These are phyloP conservation scores for Hypoxylon cercidicola DNA, from an alignment of 495 filamentous ascomycete genomes.

Conservation along the genomic window DNA sequence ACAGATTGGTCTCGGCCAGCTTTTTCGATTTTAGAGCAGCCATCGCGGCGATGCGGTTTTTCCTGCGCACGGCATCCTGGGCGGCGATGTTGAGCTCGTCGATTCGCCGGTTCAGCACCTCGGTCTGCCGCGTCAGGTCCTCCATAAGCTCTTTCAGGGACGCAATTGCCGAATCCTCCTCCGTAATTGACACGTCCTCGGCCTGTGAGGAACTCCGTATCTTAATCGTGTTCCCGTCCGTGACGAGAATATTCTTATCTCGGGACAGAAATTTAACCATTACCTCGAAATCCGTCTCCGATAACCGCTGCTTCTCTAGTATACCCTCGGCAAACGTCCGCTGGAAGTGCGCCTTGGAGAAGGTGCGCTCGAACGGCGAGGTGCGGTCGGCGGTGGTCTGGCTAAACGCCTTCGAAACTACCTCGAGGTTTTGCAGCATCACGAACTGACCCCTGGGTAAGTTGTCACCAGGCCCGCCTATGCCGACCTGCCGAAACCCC, in stretches of 20 bases:
- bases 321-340: slow-evolving; percentile 66
- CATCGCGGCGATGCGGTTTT: slow-evolving; percentile 78
- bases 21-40: slow-evolving; percentile 86
- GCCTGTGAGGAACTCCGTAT: slow-evolving; percentile 65
- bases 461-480: slow-evolving; percentile 62
- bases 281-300: slow-evolving; percentile 72
- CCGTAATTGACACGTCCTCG: slow-evolving; percentile 64
- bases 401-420: slow-evolving; percentile 57
- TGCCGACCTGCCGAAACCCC: slow-evolving; percentile 76
- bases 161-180: slow-evolving; percentile 83
- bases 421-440: slow-evolving; percentile 68
- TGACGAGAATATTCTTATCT: slow-evolving; percentile 70
- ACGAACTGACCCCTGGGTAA: slow-evolving; percentile 66
- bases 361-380: slow-evolving; percentile 71
- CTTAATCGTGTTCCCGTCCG: slow-evolving; percentile 79
- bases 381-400: slow-evolving; percentile 58
- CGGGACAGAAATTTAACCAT: slow-evolving; percentile 77
- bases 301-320: slow-evolving; percentile 62
- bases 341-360: slow-evolving; percentile 71
- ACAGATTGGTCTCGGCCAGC: slow-evolving; percentile 74
- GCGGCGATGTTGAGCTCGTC: slow-evolving; percentile 70
- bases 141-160: slow-evolving; percentile 74
- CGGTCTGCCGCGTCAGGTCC: slow-evolving; percentile 68
- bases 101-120: slow-evolving; percentile 61
- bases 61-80: slow-evolving; percentile 71